Conservation (phyloP, 441 rosid genomes). For the Eruca vesicaria region DNA sequence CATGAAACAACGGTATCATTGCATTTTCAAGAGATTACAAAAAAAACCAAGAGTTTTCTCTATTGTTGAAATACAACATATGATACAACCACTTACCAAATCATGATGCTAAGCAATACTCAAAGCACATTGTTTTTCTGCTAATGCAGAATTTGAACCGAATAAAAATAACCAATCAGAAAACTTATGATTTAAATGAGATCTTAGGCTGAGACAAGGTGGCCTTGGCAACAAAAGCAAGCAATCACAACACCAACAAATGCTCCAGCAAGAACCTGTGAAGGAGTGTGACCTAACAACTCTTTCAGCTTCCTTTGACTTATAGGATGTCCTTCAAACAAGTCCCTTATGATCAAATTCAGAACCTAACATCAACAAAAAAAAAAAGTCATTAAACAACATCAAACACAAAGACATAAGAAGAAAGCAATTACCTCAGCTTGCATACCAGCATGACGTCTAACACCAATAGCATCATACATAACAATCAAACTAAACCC, state of each 20-base stretch:
- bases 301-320: constrained; percentile 93
- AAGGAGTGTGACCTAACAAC: constrained; percentile 85
- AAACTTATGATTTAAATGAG: constrained; percentile 11
- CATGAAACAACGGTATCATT: neutral
- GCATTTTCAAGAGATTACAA: neutral
- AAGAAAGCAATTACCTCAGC: constrained; percentile 61
- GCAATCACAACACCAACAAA: constrained; percentile 73
- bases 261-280: constrained; percentile 87
- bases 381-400: neutral
- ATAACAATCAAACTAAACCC: constrained; percentile 93
- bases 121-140: constrained; percentile 2
- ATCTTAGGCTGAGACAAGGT: constrained; percentile 49
- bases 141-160: neutral
- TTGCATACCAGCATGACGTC: constrained; percentile 98
- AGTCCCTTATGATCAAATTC: constrained; percentile 27
- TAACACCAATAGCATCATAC: constrained; percentile 94
- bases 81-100: constrained; percentile 25
- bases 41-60: constrained; percentile 15
- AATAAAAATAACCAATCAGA: constrained; percentile 5
- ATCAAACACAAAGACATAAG: neutral
- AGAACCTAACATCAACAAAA: neutral
- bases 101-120: constrained; percentile 3
- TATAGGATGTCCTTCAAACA: constrained; percentile 93
- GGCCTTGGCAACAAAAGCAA: constrained; percentile 64
- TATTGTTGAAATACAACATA: constrained; percentile 24